Conservation (phyloP, 1,284 basidiomycete genomes). For the Sporisorium iseilematis-ciliati region DNA sequence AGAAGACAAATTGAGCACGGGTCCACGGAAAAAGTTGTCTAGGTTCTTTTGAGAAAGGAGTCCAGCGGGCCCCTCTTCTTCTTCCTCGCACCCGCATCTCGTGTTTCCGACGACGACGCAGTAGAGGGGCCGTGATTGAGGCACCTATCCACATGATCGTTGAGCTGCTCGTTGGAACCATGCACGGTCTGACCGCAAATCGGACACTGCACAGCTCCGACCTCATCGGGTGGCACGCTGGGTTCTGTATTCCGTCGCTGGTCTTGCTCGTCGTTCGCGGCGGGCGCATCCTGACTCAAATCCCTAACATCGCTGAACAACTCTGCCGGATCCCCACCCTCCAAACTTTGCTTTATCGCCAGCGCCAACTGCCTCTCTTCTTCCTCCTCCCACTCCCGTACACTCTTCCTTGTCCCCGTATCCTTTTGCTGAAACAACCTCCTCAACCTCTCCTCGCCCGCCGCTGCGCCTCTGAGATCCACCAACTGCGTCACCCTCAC, state of each 20-base stretch:
- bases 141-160: conserved; percentile 52
- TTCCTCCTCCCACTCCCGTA: conserved; percentile 36
- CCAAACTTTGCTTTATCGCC: conserved; percentile 46
- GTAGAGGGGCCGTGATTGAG: conserved; percentile 18
- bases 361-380: conserved; percentile 49
- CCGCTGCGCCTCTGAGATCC: conserved; percentile 49
- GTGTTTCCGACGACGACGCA: neutral
- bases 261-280: neutral
- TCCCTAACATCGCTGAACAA: conserved; percentile 30
- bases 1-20: too few relatives aligned
- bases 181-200: conserved; percentile 32
- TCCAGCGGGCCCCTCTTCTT: conserved; percentile 42
- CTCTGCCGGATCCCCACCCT: conserved; percentile 13
- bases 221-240: too few relatives aligned
- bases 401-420: conserved; percentile 2
- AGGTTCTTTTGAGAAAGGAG: conserved; percentile 24
- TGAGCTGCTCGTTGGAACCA: conserved; percentile 47
- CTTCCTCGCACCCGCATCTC: neutral
- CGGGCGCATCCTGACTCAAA: conserved; percentile 37
- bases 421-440: conserved; percentile 34
- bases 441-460: conserved; percentile 37
- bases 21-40: too few relatives aligned
- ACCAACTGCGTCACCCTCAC: conserved; percentile 57
- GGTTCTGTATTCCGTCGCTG: too few relatives aligned
- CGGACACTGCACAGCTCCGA: too few relatives aligned